Evolutionary conservation across 192 early-diverging fungal genomes (phyloP), one percentile per base, ranked within the genome.

Genomic region (Coemansia sp.): DNA sequence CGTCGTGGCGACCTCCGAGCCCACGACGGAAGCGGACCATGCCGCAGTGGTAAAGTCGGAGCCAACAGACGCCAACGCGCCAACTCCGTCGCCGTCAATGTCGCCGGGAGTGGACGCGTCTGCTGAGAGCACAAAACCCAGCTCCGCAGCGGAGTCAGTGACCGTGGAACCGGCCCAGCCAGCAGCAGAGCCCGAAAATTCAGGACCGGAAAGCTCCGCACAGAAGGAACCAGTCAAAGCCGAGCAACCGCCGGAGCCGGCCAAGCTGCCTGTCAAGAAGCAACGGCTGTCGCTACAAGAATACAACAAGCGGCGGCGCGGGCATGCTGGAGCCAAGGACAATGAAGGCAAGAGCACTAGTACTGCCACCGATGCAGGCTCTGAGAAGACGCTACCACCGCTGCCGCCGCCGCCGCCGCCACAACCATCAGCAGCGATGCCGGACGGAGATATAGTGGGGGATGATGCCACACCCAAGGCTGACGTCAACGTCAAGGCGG

Each of bases 241-340:
- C 27, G 31, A 48, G 1, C 29, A 12, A n/a, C 37, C 18, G 8
- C 38, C 8, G 13, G 17, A 25, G 23, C 38, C 11, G 38, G 32
- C 37, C 22, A 38, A 42, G 20, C 29, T 44, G 7, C 49, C 58
- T 2, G 58, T 35, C 7, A 65, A 74, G 33, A 74, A 74, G 47
- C 63, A 66, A 41, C 70, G 70, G 0, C 64, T 74, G 7, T 66
- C 70, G 35, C 54, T 74, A 6, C 45, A 60, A 23, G 70, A 74
- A 34, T 74, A 74, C 34, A 74, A 65, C 38, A 66, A 65, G 54
- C 70, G 62, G 14, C 52, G 70, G 14, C 57, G 64, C 10, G 59
- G 48, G 20, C 53, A 62, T 23, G 43, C 31, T 0, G 37, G 47
- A 0, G 34, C 33, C 14, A 61, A 48, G 31, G 54, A 65, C 2